phyloP scores from a whole-genome alignment of 2,329 filamentous ascomycete species.

The Teratosphaeria destructans region DNA sequence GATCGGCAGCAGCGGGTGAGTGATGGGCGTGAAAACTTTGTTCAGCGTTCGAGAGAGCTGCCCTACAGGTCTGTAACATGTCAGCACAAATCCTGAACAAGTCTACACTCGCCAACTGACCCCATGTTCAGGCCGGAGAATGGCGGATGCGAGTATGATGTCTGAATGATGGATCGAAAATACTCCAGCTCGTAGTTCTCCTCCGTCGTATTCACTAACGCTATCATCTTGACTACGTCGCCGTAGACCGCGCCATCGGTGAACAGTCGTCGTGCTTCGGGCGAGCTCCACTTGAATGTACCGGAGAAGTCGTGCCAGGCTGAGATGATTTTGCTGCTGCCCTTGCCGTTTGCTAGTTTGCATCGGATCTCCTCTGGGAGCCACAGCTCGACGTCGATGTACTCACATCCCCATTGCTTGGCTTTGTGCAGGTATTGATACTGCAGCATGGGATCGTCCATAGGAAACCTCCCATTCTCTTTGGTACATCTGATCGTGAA shows the following conservation, averaged over 20 bases:
- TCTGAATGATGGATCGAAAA: conserved; percentile 67
- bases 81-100: not conserved
- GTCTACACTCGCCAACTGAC: not conserved
- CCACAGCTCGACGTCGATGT: conserved; percentile 83
- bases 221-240: conserved; percentile 86
- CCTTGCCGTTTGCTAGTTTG: conserved; percentile 57
- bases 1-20: conserved; percentile 71
- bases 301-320: conserved; percentile 85
- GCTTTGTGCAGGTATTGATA: conserved; percentile 73
- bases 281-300: conserved; percentile 70
- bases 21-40: conserved; percentile 79
- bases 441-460: conserved; percentile 65
- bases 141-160: conserved; percentile 59
- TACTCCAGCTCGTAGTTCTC: conserved; percentile 88
- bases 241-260: conserved; percentile 61
- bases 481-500: conserved; percentile 74
- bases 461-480: conserved; percentile 76
- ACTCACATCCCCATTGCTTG: conserved; percentile 82
- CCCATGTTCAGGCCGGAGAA: conserved; percentile 83
- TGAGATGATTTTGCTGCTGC: conserved; percentile 79
- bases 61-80: conserved; percentile 49
- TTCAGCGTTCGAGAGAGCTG: conserved; percentile 77
- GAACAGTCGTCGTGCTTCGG: conserved; percentile 62
- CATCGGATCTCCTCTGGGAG: conserved; percentile 65
- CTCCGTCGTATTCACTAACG: conserved; percentile 68